Evolutionary conservation across 768 basidiomycete species (phyloP).

Genomic region (Suillus weaverae): DNA sequence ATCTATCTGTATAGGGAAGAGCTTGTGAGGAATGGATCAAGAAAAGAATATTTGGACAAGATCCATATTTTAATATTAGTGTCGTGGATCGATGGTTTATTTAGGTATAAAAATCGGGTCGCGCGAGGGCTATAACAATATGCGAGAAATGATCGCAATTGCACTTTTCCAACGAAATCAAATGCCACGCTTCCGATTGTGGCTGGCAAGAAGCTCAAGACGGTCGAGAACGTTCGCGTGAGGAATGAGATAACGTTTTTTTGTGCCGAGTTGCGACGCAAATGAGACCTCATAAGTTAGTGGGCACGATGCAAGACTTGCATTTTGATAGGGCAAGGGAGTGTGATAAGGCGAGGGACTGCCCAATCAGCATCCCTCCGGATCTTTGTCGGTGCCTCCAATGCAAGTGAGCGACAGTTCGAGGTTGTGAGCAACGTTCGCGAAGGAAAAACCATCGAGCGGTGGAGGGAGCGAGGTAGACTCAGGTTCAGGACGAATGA

Average conservation of each 20-base stretch:
- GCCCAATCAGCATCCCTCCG: not conserved
- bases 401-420: not conserved
- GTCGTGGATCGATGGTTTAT: not conserved
- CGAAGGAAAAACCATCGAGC: not conserved
- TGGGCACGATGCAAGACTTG: not conserved
- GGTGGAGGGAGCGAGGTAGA: not conserved
- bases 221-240: not conserved
- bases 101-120: not conserved
- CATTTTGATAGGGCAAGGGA: not conserved
- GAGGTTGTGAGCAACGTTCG: not conserved
- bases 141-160: not conserved
- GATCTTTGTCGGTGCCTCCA: not conserved
- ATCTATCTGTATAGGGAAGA: not conserved
- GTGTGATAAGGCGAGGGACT: not conserved
- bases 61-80: not conserved
- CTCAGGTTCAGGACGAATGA: not conserved
- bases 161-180: not conserved
- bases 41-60: not conserved
- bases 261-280: not conserved
- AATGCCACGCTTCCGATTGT: not conserved
- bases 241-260: not conserved
- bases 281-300: not conserved
- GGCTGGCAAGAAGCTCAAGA: not conserved
- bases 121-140: not conserved
- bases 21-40: not conserved